A percentile compares a stretch with the other conserved stretches of the same genome.
phyloP scores from a whole-genome alignment of 768 basidiomycete species.

The Suillus bovinus region DNA sequence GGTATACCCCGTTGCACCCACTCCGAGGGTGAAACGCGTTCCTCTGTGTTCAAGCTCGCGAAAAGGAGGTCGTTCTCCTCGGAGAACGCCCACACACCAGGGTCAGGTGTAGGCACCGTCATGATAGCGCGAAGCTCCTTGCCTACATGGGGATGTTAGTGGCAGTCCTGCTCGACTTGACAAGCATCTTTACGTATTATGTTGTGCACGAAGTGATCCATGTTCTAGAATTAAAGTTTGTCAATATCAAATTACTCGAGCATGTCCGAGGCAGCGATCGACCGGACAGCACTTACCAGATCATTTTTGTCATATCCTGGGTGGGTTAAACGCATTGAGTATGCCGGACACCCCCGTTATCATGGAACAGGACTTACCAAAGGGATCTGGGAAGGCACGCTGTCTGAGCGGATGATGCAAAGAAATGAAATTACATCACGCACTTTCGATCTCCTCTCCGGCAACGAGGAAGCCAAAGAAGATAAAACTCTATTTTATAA shows the following conservation, averaged over 20 bases:
- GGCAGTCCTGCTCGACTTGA: neutral
- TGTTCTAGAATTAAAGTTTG: conserved; percentile 40
- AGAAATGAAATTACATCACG: conserved; percentile 23
- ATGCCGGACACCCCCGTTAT: neutral
- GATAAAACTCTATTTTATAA: conserved; percentile 50
- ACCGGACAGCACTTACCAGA: conserved; percentile 41
- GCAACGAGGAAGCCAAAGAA: conserved; percentile 77
- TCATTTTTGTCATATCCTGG: conserved; percentile 72
- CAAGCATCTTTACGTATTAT: conserved; percentile 52
- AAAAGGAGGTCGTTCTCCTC: conserved; percentile 60
- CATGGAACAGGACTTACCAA: conserved; percentile 32
- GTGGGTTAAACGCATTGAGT: neutral
- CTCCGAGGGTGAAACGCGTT: conserved; percentile 48
- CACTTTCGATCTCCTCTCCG: conserved; percentile 76
- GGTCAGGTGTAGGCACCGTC: conserved; percentile 58
- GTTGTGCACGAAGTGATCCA: conserved; percentile 70
- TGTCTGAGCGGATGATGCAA: neutral
- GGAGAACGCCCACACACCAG: conserved; percentile 59
- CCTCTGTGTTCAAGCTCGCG: conserved; percentile 22
- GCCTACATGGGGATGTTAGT: conserved; percentile 31
- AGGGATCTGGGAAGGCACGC: conserved; percentile 39
- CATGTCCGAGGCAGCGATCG: conserved; percentile 15
- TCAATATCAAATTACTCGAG: conserved; percentile 7
- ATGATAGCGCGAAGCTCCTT: conserved; percentile 66
- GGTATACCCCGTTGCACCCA: conserved; percentile 55